phyloP scores from a whole-genome alignment of 2,329 filamentous ascomycete species.

The Didymosphaeria variabile region DNA sequence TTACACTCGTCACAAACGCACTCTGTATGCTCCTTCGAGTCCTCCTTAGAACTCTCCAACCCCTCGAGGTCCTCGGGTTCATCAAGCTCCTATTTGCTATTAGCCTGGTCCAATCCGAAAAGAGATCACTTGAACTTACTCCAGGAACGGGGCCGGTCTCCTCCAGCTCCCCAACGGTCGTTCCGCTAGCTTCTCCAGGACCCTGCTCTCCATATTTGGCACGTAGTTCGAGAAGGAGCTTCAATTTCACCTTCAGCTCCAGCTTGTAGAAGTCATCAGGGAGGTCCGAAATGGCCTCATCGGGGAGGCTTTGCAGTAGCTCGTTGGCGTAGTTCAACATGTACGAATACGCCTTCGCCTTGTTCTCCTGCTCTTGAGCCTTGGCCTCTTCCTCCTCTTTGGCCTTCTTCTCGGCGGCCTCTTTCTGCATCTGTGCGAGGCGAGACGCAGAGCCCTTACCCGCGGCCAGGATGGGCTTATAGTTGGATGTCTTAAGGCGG shows the following conservation, averaged over 20 bases:
- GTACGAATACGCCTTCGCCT: not conserved
- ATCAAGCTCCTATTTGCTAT: not conserved
- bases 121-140: not conserved
- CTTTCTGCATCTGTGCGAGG: not conserved
- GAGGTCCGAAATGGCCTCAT: not conserved
- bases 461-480: constrained; percentile 3
- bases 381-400: not conserved
- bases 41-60: not conserved
- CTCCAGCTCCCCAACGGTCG: not conserved
- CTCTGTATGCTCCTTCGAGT: not conserved
- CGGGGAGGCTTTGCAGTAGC: not conserved
- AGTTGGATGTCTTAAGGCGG: not conserved
- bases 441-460: not conserved
- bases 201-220: not conserved
- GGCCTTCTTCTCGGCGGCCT: not conserved
- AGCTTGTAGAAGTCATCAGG: not conserved
- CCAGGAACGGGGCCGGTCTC: not conserved
- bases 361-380: not conserved
- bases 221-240: not conserved
- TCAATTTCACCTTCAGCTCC: not conserved
- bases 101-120: not conserved
- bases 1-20: not conserved
- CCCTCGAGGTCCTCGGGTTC: not conserved
- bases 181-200: too few species aligned
- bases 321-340: not conserved